Percentiles rank a stretch among this genome's conserved stretches.
Conservation (phyloP, 768 basidiomycete genomes). For the Amanita exitialis region DNA sequence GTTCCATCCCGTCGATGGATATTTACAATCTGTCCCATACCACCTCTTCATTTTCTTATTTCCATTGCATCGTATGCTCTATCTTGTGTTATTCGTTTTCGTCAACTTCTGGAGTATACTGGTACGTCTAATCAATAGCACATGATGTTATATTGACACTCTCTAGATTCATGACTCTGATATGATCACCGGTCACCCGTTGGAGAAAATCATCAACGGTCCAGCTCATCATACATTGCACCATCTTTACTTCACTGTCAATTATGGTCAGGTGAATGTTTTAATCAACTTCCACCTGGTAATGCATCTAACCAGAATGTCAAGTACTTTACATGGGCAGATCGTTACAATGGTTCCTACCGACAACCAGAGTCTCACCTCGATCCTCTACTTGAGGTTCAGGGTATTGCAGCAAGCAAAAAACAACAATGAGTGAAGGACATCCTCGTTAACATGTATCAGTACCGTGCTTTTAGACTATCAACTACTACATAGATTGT, state of each 20-base stretch:
- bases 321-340: slow-evolving; percentile 96
- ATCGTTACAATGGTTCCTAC: slow-evolving; percentile 76
- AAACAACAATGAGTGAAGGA: slow-evolving; percentile 15
- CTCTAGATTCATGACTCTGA: slow-evolving; percentile 94
- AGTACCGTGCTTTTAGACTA: background rate
- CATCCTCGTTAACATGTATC: background rate
- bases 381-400: slow-evolving; percentile 76
- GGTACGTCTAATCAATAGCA: slow-evolving; percentile 32
- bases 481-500: background rate
- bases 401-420: slow-evolving; percentile 14
- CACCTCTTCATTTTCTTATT: slow-evolving; percentile 87
- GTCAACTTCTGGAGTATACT: slow-evolving; percentile 95
- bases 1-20: slow-evolving; percentile 96
- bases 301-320: slow-evolving; percentile 3
- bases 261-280: slow-evolving; percentile 74
- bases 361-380: slow-evolving; percentile 76
- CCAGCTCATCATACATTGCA: slow-evolving; percentile 97
- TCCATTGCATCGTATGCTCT: slow-evolving; percentile 80
- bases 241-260: slow-evolving; percentile 94
- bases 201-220: slow-evolving; percentile 92
- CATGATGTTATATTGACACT: background rate
- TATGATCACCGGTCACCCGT: slow-evolving; percentile 87
- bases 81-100: slow-evolving; percentile 78
- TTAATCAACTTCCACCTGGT: background rate
- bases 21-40: slow-evolving; percentile 88